These are phyloP conservation scores for Termitomyces sp. DNA, from an alignment of 768 basidiomycete species.

Conservation along the genomic window DNA sequence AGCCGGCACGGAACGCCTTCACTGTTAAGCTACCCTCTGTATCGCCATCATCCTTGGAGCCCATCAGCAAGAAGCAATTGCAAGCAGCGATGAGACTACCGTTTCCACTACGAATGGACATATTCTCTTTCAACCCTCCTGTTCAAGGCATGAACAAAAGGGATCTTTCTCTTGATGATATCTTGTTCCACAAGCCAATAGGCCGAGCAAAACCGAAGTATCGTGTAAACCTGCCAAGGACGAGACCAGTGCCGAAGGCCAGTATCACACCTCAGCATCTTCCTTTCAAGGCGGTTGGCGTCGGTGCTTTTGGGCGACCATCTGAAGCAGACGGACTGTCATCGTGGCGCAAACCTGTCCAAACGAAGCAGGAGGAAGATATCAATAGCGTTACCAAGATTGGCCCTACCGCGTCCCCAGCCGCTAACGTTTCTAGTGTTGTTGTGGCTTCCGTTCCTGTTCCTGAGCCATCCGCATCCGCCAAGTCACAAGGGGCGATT, in stretches of 20 bases:
- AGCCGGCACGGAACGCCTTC: conserved; percentile 30
- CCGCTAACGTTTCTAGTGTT: conserved; percentile 30
- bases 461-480: conserved; percentile 22
- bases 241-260: conserved; percentile 24
- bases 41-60: conserved; percentile 33
- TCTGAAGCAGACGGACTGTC: conserved; percentile 33
- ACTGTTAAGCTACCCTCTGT: conserved; percentile 44
- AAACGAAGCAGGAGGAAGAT: conserved; percentile 15
- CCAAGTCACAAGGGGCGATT: conserved; percentile 24
- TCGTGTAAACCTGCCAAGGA: conserved; percentile 36
- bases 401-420: conserved; percentile 55
- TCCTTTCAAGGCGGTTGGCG: conserved; percentile 20
- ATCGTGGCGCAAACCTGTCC: conserved; percentile 40
- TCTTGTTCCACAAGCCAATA: conserved; percentile 50
- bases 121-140: conserved; percentile 69
- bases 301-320: conserved; percentile 38
- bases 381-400: conserved; percentile 15
- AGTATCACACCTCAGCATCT: conserved; percentile 22
- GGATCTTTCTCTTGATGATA: conserved; percentile 60
- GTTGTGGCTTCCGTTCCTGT: conserved; percentile 24
- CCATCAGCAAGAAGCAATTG: conserved; percentile 44
- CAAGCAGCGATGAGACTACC: conserved; percentile 34
- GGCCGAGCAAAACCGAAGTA: conserved; percentile 36
- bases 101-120: conserved; percentile 50
- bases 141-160: conserved; percentile 57